Base-by-base conservation (phyloP, 768 basidiomycete genomes). In the Psilocybe sp. region DNA sequence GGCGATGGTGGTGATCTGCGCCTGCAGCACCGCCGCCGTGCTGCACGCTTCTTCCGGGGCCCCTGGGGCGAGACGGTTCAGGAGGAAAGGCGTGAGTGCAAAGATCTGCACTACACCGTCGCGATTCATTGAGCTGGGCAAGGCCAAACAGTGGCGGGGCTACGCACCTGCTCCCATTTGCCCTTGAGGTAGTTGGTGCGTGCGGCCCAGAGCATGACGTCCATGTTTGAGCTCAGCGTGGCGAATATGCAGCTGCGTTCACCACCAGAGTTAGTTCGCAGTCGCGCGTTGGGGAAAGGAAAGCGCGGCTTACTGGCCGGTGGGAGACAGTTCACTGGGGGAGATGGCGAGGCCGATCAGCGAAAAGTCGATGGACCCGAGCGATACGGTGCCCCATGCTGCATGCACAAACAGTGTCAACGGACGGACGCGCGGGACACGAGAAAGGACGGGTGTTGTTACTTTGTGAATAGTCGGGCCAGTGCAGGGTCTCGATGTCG, bases 311-410 rank as follows among this genome's bases (percentile, higher is more conserved):
- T 60, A 88, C 88, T 87, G 78, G 55, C 80, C 81, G 52, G 78
- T 72, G 8, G 70, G 65, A 4, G 82, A 79, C 23, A 89, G 44
- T 50, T 79, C 77, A 52, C 79, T 85, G 0, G 90, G 89, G n/a
- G 90, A 92, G 49, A 78, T 76, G 6, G 81, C 65, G 31, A 84
- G 71, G 10, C 77, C 72, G 47, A 73, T 76, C 16, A 91, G 60
- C 12, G 76, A 74, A 13, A 81, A 65, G 55, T 90, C 89, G n/a
- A 92, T 74, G 9, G 87, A 88, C 4, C 90, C 89, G 35, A 89
- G 72, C 5, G 81, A 80, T 3, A 81, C 69, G 14, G 81, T 76
- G 31, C 77, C 80, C 87, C 87, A 90, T 42, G 79, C 88, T 89
- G 59, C 18, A 33, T 20, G n/a, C n/a, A n/a, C n/a, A n/a, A 42